Base-by-base conservation (phyloP, 169 alveolate species). In the Cryptosporidium canis region DNA sequence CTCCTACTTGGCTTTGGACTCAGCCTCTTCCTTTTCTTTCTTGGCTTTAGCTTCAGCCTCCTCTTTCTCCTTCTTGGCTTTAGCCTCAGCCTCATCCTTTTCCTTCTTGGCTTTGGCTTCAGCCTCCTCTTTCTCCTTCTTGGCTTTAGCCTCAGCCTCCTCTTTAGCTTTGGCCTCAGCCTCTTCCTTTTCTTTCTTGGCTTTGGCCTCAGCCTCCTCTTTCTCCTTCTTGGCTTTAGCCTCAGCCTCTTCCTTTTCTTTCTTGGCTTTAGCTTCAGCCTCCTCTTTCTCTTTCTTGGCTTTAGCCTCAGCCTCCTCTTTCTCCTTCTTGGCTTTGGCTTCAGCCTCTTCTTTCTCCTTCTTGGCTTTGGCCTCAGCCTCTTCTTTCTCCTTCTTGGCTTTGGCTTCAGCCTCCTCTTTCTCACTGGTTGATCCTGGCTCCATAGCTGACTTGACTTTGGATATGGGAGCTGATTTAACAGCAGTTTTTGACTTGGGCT, bases 241-340 rank as follows among this genome's bases (percentile, higher is more conserved):
- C 12, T 45, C 67, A 47, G 68, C 51, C 29, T 43, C 66, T 0
- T 44, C 66, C 35, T 27, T 0, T 18, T 9, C 41, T 0, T 68
- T 47, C 41, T 44, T 18, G n/a, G 83, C 45, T 0, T 45, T 51
- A 1, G 39, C 66, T 45, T 68, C 83, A 9, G 63, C 67, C 2
- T 70, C 67, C 44, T 70, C 66, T 29, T 70, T 67, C n/a, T 43
- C 83, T 45, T 67, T 67, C 41, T 44, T 5, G n/a, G 58, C 83
- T 44, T 37, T 48, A n/a, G 45, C 83, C 41, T 67, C 83, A 4
- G 58, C 64, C 33, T 29, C 67, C 63, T 48, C 66, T n/a, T 53
- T 70, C 33, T 70, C 83, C 33, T 44, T 53, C 35, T 44, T 56
- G 1, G 83, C 83, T 33, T 67, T 67, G 11, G 43, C 0, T 18